Conservation (phyloP, 495 filamentous ascomycete species). For the Penicillium egyptiacum region DNA sequence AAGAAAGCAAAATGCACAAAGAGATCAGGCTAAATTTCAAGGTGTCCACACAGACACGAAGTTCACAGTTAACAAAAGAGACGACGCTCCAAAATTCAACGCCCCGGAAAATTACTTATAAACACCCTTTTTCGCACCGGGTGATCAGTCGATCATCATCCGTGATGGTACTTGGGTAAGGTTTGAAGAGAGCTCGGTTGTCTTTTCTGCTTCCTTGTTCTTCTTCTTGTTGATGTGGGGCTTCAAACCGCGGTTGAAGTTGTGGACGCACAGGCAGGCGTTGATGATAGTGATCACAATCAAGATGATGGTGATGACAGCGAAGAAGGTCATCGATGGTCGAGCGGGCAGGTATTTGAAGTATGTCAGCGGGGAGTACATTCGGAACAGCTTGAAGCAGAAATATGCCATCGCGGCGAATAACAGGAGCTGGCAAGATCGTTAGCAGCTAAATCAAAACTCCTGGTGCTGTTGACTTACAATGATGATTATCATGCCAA, state of each 20-base stretch:
- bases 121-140: slow-evolving; percentile 11
- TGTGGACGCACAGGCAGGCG: slow-evolving; percentile 79
- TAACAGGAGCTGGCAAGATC: slow-evolving; percentile 61
- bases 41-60: slow-evolving; percentile 18
- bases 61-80: slow-evolving; percentile 10
- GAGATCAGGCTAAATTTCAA: slow-evolving; percentile 30
- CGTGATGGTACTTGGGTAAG: slow-evolving; percentile 56
- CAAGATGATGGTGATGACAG: slow-evolving; percentile 84
- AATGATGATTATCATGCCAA: slow-evolving; percentile 76
- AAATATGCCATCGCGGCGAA: slow-evolving; percentile 93
- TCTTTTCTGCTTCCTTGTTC: slow-evolving; percentile 64
- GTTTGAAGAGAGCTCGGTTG: slow-evolving; percentile 65
- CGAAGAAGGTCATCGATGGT: slow-evolving; percentile 84
- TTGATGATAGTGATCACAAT: slow-evolving; percentile 89
- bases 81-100: slow-evolving; percentile 20
- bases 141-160: slow-evolving; percentile 83
- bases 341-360: slow-evolving; percentile 69
- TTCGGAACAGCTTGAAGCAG: slow-evolving; percentile 95
- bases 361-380: slow-evolving; percentile 65
- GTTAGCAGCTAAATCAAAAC: slow-evolving; percentile 20
- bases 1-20: slow-evolving; percentile 22
- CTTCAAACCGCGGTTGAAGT: slow-evolving; percentile 90
- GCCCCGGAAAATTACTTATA: slow-evolving; percentile 17
- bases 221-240: slow-evolving; percentile 73
- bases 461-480: slow-evolving; percentile 39